Evolutionary conservation across 75 land plant species (phyloP), one percentile per base, ranked within the genome.

Genomic region (Larix kaempferi): DNA sequence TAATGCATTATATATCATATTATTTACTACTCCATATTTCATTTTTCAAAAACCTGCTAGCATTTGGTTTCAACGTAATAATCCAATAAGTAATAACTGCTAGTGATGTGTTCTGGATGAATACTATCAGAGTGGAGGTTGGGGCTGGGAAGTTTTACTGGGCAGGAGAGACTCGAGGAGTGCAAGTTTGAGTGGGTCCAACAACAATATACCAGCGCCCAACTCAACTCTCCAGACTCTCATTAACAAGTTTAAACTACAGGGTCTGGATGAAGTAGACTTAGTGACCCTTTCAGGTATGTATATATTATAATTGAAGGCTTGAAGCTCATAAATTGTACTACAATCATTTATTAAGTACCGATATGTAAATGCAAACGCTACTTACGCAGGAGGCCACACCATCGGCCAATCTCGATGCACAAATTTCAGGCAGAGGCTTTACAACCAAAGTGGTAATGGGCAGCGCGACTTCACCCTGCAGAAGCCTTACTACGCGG

Each of bases 391-490:
- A 94, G 96, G 96, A 19, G 85, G 89, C 33, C 96, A 94, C 83
- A 91, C 96, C 21, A 91, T 94, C 15, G 96, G 96, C 11, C 72
- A 80, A n/a, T 59, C 94, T n/a, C 79, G 86, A 15, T 94, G 96
- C 85, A 80, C 86, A 19, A 88, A 85, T 80, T 87, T 91, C 87
- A 76, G 84, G 81, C 85, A 86, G 56, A 78, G 93, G 77, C 80
- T 91, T 2, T 93, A 90, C 90, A 88, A 93, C 91, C 88, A 88
- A 35, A 56, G 83, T 19, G 96, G 90, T 64, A 92, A 85, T 35
- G 86, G 86, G 21, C 44, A 76, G 59, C 89, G 91, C 2, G 92
- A 92, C 75, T 57, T 73, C 39, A 87, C 88, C 5, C 82, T 88
- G 17, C 87, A 84, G 57, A 79, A 56, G 29, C 15, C 66, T 37